These are phyloP conservation scores for Pseudogymnoascus sp. DNA, from an alignment of 2,329 filamentous ascomycete genomes.

Conservation along the genomic window DNA sequence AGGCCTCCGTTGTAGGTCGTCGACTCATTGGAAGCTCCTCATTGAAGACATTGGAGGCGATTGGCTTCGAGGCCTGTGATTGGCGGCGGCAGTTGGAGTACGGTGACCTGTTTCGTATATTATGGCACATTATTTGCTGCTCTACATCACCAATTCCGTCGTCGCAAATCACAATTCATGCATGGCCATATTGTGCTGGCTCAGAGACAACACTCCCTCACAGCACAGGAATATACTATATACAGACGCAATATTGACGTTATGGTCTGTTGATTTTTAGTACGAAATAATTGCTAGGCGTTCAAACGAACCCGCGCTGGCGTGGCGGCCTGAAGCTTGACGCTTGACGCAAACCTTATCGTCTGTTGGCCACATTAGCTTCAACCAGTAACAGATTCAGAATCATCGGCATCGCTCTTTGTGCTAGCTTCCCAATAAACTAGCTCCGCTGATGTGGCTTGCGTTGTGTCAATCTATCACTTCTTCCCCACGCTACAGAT, in stretches of 20 bases:
- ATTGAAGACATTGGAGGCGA: constrained; percentile 12
- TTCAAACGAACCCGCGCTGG: background rate
- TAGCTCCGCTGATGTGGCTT: constrained; percentile 15
- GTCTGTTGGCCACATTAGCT: constrained; percentile 1
- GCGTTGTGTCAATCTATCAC: constrained; percentile 8
- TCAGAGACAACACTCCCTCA: background rate
- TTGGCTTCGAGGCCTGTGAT: constrained; percentile 10
- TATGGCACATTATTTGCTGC: background rate
- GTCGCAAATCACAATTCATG: background rate
- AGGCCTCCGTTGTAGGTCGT: constrained; percentile 10
- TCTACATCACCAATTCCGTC: constrained; percentile 4
- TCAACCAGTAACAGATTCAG: constrained; percentile 12
- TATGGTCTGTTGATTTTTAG: background rate
- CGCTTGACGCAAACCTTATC: constrained; percentile 7
- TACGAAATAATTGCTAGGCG: background rate
- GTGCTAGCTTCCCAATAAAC: constrained; percentile 6
- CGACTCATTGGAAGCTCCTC: constrained; percentile 11
- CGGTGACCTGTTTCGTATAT: background rate
- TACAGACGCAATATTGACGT: constrained; percentile 6
- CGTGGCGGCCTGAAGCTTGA: constrained; percentile 5
- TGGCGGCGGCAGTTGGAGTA: background rate
- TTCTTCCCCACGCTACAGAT: background rate
- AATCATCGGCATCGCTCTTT: constrained; percentile 14
- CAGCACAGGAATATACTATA: background rate
- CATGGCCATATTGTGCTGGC: background rate